Percentiles rank a stretch among this genome's conserved stretches.
phyloP scores from a whole-genome alignment of 1,139 yeast species.

The Groenewaldozyma auringiensis region DNA sequence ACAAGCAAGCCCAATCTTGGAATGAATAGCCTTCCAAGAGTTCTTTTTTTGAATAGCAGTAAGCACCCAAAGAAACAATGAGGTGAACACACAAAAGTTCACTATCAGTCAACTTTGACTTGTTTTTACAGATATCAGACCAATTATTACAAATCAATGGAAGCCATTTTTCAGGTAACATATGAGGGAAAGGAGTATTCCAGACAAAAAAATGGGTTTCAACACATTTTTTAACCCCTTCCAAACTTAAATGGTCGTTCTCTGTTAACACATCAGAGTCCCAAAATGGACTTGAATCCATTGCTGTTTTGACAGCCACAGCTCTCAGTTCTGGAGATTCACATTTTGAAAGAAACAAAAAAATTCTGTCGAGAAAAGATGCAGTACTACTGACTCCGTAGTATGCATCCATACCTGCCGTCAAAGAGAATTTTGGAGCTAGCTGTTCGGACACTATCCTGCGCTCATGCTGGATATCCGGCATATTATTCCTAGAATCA shows the following conservation, averaged over 20 bases:
- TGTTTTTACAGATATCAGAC: conserved; percentile 5
- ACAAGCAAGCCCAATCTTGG: conserved; percentile 10
- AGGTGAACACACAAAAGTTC: conserved; percentile 8
- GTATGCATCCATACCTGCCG: background rate
- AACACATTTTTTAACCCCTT: conserved; percentile 7
- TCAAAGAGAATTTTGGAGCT: background rate
- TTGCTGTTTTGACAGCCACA: conserved; percentile 1
- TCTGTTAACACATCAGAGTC: background rate
- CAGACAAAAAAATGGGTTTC: conserved; percentile 6
- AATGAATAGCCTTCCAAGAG: conserved; percentile 5
- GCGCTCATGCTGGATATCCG: background rate
- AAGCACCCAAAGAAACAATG: conserved; percentile 9
- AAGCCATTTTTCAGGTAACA: conserved; percentile 10
- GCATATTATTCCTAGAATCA: background rate
- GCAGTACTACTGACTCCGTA: background rate
- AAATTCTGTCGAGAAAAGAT: background rate
- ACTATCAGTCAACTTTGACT: background rate
- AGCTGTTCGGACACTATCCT: background rate
- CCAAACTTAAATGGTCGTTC: conserved; percentile 5
- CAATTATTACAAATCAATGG: conserved; percentile 6
- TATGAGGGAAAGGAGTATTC: conserved; percentile 6
- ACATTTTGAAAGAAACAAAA: background rate
- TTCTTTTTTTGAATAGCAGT: conserved; percentile 5
- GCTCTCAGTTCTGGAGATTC: conserved; percentile 5
- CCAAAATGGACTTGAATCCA: conserved; percentile 1